Evolutionary conservation across 495 filamentous ascomycete genomes (phyloP), one percentile per base, ranked within the genome.

Genomic region (Talaromyces liani): DNA sequence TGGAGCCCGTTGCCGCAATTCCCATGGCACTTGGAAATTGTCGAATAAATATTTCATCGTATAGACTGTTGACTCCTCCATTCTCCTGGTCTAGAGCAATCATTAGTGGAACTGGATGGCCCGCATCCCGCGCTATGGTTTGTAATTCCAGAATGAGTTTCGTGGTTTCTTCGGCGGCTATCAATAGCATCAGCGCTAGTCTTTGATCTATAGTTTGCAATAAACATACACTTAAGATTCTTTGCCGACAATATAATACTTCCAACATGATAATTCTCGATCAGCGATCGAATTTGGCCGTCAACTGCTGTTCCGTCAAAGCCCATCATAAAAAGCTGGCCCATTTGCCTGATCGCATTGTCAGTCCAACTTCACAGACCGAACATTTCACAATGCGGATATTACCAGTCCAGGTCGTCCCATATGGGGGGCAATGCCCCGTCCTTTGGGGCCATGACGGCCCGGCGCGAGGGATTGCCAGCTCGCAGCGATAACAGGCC

Each of bases 21-120:
- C 91, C 92, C 92, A 96, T 96, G 57, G 91, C 87, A 66, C 89
- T 92, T 18, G 92, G 92, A 66, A 93, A 96, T 70, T 96, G 92
- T 63, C 90, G 88, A 66, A 96, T 91, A 73, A 90, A 92, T 64
- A 91, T 88, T 66, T 93, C 90, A 77, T 96, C 92, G 69, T 91
- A 96, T 16, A 96, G 80, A 73, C 90, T 93, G 76, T 96, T 96
- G 69, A 96, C 91, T 4, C 92, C 92, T 56, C 92, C 92, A 88
- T 96, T 96, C 72, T 96, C 92, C 68, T 96, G 92, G 70, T 96
- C 92, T 39, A 96, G 70, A 14, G 89, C 90, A 68, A 96, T 96
- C 62, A 91, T 77, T 27, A 96, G 76, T 12, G 92, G 92, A 3
- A 93, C 87, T 2, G 88, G 88, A 72, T 96, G 92, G 49, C 91